phyloP scores from a whole-genome alignment of 352 stramenopile genomes.

The Phytophthora rubi region DNA sequence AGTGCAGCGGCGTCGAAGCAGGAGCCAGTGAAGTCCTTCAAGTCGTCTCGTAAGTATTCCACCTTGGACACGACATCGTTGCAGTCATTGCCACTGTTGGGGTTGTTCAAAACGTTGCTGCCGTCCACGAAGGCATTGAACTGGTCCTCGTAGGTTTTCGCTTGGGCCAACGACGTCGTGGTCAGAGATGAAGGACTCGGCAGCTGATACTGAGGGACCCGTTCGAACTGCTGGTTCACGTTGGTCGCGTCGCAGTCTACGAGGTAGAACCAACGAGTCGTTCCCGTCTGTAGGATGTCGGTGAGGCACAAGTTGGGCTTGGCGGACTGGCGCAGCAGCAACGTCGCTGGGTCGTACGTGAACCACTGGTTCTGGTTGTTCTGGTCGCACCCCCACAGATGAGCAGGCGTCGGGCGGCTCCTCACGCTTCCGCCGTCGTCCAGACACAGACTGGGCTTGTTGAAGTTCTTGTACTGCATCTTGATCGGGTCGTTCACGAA shows the following conservation, averaged over 20 bases:
- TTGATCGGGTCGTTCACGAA: not conserved
- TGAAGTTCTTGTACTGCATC: not conserved
- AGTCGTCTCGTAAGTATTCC: conserved; percentile 1
- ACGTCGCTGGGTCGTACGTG: not conserved
- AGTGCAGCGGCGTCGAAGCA: conserved; percentile 4
- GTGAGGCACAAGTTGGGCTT: not conserved
- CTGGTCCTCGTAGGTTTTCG: not conserved
- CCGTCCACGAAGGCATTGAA: not conserved
- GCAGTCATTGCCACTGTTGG: not conserved
- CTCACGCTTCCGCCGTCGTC: not conserved
- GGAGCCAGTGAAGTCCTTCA: not conserved
- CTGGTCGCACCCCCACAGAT: not conserved
- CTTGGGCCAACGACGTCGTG: not conserved
- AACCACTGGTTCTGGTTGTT: not conserved
- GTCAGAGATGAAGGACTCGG: not conserved
- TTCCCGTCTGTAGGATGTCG: not conserved
- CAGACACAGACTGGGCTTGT: not conserved
- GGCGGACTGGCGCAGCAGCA: not conserved
- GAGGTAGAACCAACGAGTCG: not conserved
- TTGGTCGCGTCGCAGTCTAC: not conserved
- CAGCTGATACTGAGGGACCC: not conserved
- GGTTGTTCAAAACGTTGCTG: conserved; percentile 5
- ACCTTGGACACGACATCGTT: not conserved
- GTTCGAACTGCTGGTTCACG: not conserved
- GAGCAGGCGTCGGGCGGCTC: not conserved